phyloP scores from a whole-genome alignment of 2,329 filamentous ascomycete species.

The Hypoxylon sp. region DNA sequence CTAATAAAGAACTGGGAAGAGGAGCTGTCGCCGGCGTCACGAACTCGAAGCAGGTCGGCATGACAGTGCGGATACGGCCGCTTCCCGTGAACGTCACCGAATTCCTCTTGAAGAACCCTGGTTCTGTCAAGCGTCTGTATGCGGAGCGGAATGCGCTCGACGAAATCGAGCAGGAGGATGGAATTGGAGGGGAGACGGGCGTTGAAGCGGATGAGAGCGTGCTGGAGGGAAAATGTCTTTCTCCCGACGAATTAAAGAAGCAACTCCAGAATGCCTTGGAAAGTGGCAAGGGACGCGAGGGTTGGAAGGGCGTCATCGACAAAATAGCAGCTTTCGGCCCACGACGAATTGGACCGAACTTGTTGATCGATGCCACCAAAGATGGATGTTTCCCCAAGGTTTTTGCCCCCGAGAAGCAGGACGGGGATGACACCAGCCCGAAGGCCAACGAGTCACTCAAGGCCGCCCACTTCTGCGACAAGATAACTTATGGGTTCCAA shows the following conservation, averaged over 20 bases:
- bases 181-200: conserved; percentile 51
- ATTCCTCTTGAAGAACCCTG: conserved; percentile 83
- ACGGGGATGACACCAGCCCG: conserved; percentile 49
- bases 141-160: conserved; percentile 71
- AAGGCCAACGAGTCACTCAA: conserved; percentile 63
- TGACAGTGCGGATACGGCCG: conserved; percentile 82
- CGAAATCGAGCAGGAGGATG: conserved; percentile 49
- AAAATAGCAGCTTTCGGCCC: conserved; percentile 93
- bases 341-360: conserved; percentile 83
- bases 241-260: conserved; percentile 79
- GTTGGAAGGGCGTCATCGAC: conserved; percentile 81
- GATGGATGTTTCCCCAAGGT: conserved; percentile 76
- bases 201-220: conserved; percentile 68
- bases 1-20: conserved; percentile 85
- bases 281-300: conserved; percentile 76
- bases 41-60: conserved; percentile 84
- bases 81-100: conserved; percentile 83
- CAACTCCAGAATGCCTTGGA: conserved; percentile 77
- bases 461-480: conserved; percentile 83
- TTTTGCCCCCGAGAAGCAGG: conserved; percentile 59
- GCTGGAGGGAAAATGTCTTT: conserved; percentile 71
- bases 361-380: conserved; percentile 85
- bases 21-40: conserved; percentile 82
- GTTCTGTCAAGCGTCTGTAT: conserved; percentile 83
- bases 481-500: conserved; percentile 93